phyloP scores from a whole-genome alignment of 352 stramenopile genomes.

The Pythium dissimile region DNA sequence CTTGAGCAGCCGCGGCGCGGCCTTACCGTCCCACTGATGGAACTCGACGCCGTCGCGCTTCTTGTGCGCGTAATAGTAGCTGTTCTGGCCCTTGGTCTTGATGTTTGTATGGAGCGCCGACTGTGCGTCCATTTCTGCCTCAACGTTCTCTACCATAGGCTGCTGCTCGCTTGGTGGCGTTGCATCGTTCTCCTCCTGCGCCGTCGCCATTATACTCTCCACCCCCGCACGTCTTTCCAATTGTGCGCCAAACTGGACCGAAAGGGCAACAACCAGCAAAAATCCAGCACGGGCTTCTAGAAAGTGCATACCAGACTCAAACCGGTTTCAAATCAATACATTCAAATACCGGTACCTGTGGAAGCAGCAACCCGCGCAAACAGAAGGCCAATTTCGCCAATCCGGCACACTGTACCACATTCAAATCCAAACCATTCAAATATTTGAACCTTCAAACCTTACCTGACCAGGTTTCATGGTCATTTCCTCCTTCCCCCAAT shows the following conservation, averaged over 20 bases:
- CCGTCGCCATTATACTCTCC: constrained; percentile 4
- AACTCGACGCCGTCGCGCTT: constrained; percentile 74
- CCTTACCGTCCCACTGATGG: constrained; percentile 81
- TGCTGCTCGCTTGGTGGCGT: constrained; percentile 10
- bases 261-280: neutral
- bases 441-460: constrained; percentile 22
- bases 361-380: neutral
- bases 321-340: neutral
- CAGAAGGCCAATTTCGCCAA: neutral
- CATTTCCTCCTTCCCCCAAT: neutral
- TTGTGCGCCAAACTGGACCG: constrained; percentile 3
- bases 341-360: neutral
- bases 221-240: neutral
- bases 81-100: constrained; percentile 77
- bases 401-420: constrained; percentile 24
- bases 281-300: constrained; percentile 18
- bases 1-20: constrained; percentile 72
- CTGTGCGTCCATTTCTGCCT: neutral
- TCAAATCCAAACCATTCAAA: constrained; percentile 26
- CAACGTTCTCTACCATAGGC: neutral
- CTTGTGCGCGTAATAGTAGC: constrained; percentile 89
- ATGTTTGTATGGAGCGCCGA: constrained; percentile 84
- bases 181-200: constrained; percentile 9
- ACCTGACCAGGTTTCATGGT: constrained; percentile 1
- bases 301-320: constrained; percentile 9